Base-by-base conservation (phyloP, 805 yeast species). In the Sugiyamaella mastotermitis region DNA sequence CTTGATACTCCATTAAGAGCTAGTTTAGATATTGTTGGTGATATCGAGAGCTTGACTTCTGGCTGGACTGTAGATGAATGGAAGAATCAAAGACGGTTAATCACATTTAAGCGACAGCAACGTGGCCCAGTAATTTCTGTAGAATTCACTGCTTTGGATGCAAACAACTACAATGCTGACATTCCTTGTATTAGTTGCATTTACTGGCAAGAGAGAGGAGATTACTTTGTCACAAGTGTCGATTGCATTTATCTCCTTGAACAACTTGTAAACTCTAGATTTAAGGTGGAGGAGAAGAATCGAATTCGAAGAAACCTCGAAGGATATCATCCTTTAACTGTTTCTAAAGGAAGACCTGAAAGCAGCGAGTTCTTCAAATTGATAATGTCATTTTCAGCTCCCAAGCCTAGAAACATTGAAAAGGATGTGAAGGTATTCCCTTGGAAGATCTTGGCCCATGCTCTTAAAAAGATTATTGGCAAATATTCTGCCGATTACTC, bases 361-460 rank as follows among this genome's bases (percentile, higher is more conserved):
- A 53, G 55, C 28, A 58, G 57, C 31, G 49, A 54, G 19, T 65
- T 71, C 36, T 72, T 71, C 52, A 53, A 62, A 52, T 47, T 69
- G 35, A 68, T 80, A 25, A 80, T 80, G 85, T 58, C 66, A 22
- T 79, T 72, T 64, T 72, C 71, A 20, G 66, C 66, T 40, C 86
- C 86, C 2, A 65, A 75, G 46, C 86, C 86, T 4, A 61, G 86
- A 29, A 78, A 77, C 46, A 80, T 80, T 31, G 85, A 77, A 49
- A 80, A 80, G 53, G 83, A 78, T 52, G 71, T 80, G 43, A 80
- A 80, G 52, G 83, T 80, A 3, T 74, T 80, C 49, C 62, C 64
- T 18, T 80, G 86, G 86, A 50, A 54, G 15, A 64, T 68, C 31
- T 57, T 80, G 18, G 69, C 63, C 26, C 64, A 59, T 21, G 85